Conservation (phyloP, 2,329 filamentous ascomycete genomes). For the Canariomyces notabilis region DNA sequence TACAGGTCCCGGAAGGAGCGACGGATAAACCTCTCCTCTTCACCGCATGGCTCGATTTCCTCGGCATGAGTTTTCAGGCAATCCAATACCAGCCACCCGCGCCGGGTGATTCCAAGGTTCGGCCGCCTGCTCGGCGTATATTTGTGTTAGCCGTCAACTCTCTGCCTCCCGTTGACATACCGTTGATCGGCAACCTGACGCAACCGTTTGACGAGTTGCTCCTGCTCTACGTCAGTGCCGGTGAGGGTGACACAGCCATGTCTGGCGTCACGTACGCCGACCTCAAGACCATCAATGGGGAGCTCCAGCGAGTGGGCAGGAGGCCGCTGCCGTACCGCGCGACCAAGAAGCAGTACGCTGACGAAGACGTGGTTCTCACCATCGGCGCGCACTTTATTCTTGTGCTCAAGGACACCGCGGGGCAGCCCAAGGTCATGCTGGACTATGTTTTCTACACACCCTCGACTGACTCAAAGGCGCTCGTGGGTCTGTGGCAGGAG, state of each 20-base stretch:
- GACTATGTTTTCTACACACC: conserved; percentile 24
- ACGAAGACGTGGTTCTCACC: conserved; percentile 17
- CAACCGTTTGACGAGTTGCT: conserved; percentile 33
- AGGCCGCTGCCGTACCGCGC: neutral
- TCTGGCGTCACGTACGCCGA: neutral
- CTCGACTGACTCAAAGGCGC: too few species aligned
- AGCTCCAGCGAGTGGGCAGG: neutral
- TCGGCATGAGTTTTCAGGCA: conserved; percentile 1
- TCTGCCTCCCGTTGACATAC: conserved; percentile 24
- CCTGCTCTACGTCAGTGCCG: conserved; percentile 30
- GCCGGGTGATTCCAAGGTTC: conserved; percentile 8
- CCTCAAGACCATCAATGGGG: neutral
- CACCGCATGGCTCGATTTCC: conserved; percentile 2
- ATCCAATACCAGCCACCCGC: conserved; percentile 5
- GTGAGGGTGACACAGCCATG: neutral
- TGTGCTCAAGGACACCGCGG: conserved; percentile 13
- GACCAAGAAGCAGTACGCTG: conserved; percentile 11
- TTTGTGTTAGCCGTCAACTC: conserved; percentile 17
- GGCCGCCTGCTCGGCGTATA: conserved; percentile 10
- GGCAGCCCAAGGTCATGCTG: conserved; percentile 17
- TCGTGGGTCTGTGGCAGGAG: too few species aligned
- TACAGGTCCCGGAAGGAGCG: conserved; percentile 1
- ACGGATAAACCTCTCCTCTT: conserved; percentile 2
- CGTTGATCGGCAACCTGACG: conserved; percentile 27
- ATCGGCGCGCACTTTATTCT: conserved; percentile 26